These are phyloP conservation scores for Torulaspora globosa DNA, from an alignment of 1,139 yeast genomes.

Conservation along the genomic window DNA sequence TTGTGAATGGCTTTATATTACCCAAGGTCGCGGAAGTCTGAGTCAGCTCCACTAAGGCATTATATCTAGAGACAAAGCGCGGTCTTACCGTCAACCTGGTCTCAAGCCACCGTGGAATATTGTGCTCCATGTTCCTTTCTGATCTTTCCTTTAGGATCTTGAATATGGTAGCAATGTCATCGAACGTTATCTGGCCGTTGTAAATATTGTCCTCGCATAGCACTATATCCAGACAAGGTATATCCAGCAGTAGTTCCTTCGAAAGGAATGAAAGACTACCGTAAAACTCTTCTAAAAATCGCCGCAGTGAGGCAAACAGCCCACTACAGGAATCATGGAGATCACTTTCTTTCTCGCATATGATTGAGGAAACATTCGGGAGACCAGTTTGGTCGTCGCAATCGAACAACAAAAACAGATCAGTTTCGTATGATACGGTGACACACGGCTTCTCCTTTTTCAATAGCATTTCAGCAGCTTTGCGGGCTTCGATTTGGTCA, in stretches of 20 bases:
- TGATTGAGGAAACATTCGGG: slow-evolving; percentile 15
- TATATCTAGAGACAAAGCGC: slow-evolving; percentile 36
- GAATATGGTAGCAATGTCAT: slow-evolving; percentile 34
- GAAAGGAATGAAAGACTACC: slow-evolving; percentile 29
- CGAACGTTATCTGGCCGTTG: slow-evolving; percentile 32
- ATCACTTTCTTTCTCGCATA: slow-evolving; percentile 25
- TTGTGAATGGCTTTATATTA: slow-evolving; percentile 34
- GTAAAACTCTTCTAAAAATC: slow-evolving; percentile 25
- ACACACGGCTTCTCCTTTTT: slow-evolving; percentile 20
- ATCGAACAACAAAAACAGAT: slow-evolving; percentile 25
- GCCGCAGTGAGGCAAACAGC: slow-evolving; percentile 28
- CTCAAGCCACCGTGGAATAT: slow-evolving; percentile 25
- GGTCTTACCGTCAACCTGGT: slow-evolving; percentile 24
- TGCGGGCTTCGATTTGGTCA: slow-evolving; percentile 8
- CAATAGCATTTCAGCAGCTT: slow-evolving; percentile 20
- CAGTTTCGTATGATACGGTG: slow-evolving; percentile 20
- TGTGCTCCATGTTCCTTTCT: slow-evolving; percentile 18
- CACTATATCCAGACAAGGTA: slow-evolving; percentile 31
- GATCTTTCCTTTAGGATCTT: slow-evolving; percentile 31
- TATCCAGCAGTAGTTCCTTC: slow-evolving; percentile 29
- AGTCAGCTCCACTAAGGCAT: slow-evolving; percentile 35
- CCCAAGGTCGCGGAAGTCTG: slow-evolving; percentile 34
- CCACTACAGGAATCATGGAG: slow-evolving; percentile 25
- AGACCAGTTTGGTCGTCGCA: slow-evolving; percentile 13
- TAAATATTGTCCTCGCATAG: slow-evolving; percentile 36